Conservation (phyloP, 2,329 filamentous ascomycete genomes). For the Venturia carpophila region DNA sequence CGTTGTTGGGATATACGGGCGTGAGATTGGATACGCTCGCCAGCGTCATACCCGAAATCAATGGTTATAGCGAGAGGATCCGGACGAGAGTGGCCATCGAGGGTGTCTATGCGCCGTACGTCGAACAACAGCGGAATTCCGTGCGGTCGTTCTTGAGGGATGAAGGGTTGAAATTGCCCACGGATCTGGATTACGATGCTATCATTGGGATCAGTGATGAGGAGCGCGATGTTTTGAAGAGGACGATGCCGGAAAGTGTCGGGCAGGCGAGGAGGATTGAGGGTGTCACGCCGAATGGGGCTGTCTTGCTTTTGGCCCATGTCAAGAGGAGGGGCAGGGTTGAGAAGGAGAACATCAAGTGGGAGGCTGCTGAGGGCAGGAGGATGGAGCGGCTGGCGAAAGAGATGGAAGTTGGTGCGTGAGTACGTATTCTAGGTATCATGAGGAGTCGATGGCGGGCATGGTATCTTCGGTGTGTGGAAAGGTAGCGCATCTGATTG, state of each 20-base stretch:
- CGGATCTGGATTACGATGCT: conserved; percentile 65
- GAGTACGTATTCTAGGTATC: not conserved
- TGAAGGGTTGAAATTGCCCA: conserved; percentile 64
- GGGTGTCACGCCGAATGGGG: conserved; percentile 52
- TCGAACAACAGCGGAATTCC: conserved; percentile 60
- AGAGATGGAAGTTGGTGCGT: not conserved
- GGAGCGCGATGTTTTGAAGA: conserved; percentile 63
- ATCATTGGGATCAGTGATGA: conserved; percentile 71
- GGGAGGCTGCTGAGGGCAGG: conserved; percentile 2
- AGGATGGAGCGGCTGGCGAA: not conserved
- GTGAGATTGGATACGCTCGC: conserved; percentile 52
- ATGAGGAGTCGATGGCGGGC: not conserved
- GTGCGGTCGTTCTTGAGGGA: conserved; percentile 65
- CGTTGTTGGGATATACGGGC: conserved; percentile 64
- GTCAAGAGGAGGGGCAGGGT: conserved; percentile 6
- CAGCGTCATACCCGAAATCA: conserved; percentile 49
- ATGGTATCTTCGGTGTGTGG: not conserved
- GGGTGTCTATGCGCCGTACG: conserved; percentile 78
- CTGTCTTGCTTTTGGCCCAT: conserved; percentile 46
- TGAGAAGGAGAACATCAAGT: conserved; percentile 5
- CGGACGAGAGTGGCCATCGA: conserved; percentile 69
- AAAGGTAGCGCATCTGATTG: not conserved
- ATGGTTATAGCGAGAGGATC: conserved; percentile 49
- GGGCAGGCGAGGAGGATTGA: conserved; percentile 85
- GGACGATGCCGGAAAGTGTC: conserved; percentile 70